phyloP scores from a whole-genome alignment of 371 early-diverging fungal genomes.

The Mycotypha africana region DNA sequence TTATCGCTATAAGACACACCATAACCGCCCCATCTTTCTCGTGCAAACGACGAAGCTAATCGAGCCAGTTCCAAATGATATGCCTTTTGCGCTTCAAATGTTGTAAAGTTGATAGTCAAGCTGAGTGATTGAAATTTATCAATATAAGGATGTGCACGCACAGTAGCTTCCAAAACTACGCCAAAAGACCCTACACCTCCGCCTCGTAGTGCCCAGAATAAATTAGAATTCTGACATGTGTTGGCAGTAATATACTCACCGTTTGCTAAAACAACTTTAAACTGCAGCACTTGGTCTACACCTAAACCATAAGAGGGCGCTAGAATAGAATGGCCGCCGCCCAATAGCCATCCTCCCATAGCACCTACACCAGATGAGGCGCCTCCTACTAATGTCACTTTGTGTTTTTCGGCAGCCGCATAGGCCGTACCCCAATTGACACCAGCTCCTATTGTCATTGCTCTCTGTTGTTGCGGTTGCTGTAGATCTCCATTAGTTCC shows the following conservation, averaged over 20 bases:
- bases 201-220: constrained; percentile 56
- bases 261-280: constrained; percentile 36
- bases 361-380: constrained; percentile 18
- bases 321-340: constrained; percentile 21
- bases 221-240: constrained; percentile 31
- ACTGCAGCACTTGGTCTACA: constrained; percentile 42
- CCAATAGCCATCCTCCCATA: constrained; percentile 26
- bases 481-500: too few species aligned
- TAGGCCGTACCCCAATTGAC: constrained; percentile 15
- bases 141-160: constrained; percentile 1
- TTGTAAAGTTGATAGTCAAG: not conserved
- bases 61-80: constrained; percentile 2
- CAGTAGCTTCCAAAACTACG: constrained; percentile 6
- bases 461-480: not conserved
- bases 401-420: constrained; percentile 5
- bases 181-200: constrained; percentile 46
- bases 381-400: constrained; percentile 21
- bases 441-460: constrained; percentile 7
- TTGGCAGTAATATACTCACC: constrained; percentile 31
- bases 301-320: constrained; percentile 30
- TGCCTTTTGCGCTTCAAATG: not conserved
- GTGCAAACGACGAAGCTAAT: not conserved
- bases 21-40: constrained; percentile 7
- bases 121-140: not conserved
- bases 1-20: not conserved